Base-by-base conservation (phyloP, 2,329 filamentous ascomycete genomes). In the Fusarium luffae region DNA sequence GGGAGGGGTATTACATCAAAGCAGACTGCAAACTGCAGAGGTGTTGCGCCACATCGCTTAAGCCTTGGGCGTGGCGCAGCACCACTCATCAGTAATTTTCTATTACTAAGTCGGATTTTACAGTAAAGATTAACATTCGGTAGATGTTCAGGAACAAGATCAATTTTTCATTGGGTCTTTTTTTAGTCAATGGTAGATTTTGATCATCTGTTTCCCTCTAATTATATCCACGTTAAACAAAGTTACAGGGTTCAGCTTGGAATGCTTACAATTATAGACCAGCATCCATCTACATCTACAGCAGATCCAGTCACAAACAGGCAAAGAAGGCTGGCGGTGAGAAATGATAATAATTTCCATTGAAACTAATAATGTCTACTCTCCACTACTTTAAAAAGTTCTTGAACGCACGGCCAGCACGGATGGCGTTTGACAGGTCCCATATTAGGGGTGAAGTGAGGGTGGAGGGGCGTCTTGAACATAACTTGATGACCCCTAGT, bases 1-100 rank as follows among this genome's bases (percentile, higher is more conserved):
- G 66, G 61, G 59, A 73, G 69, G 63, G 63, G 63, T 54, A 71
- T 69, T 54, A 56, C 49, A 51, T 51, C 49, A 41, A 51, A 19
- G 65, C 42, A 46, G 46, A 21, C 12, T 30, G 65, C 42, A 46
- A 40, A 21, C 5, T 30, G 28, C 28, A 46, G 46, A 21, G 30
- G 40, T 47, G 43, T 52, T 56, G 64, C 72, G 72, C 72, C 72
- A 74, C 72, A 75, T 67, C 63, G 50, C 64, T 69, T 70, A 65
- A 69, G 72, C 54, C 52, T 44, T 28, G 23, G n/a, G 21, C 56
- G 71, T 72, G 71, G 71, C 71, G 71, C 71, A 65, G 71, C 69
- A 67, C 48, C 34, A 42, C 27, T 54, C 48, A 64, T 51, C 28
- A 43, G 25, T 27, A 32, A 14, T 51, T 51, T 41, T 41, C n/a